Conservation (phyloP, 805 yeast species). For the Candida insectalens region DNA sequence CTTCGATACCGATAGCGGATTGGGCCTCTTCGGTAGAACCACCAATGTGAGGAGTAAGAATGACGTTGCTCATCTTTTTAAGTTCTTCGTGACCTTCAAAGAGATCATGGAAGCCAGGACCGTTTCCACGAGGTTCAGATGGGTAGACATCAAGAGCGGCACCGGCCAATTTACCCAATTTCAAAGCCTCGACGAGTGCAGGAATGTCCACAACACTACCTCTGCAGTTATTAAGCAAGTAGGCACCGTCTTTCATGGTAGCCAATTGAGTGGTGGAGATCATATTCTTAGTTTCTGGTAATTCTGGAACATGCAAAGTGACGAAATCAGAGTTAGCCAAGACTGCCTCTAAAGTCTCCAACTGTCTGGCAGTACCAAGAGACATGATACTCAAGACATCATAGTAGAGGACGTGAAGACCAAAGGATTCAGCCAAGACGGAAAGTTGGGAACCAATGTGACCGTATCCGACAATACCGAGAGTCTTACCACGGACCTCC, state of each 20-base stretch:
- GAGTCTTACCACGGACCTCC: constrained; percentile 98
- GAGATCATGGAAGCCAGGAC: constrained; percentile 66
- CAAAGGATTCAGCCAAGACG: constrained; percentile 94
- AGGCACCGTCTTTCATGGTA: constrained; percentile 94
- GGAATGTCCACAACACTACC: constrained; percentile 97
- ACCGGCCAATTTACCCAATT: constrained; percentile 91
- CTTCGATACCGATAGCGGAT: constrained; percentile 95
- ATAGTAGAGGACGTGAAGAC: constrained; percentile 92
- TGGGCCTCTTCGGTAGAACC: constrained; percentile 99
- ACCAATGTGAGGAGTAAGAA: constrained; percentile 95
- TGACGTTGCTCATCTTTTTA: constrained; percentile 73
- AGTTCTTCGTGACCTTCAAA: constrained; percentile 82
- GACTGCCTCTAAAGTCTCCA: constrained; percentile 72
- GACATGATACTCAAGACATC: constrained; percentile 92
- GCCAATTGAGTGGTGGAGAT: constrained; percentile 86
- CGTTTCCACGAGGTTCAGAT: constrained; percentile 94
- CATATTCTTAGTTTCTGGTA: constrained; percentile 85
- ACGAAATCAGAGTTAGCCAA: constrained; percentile 79
- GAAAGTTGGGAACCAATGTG: constrained; percentile 97
- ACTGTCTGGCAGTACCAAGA: constrained; percentile 94
- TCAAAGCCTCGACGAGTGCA: constrained; percentile 84
- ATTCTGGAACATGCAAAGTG: constrained; percentile 89
- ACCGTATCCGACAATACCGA: constrained; percentile 96
- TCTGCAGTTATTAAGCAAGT: constrained; percentile 91
- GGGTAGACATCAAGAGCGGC: constrained; percentile 97